Base-by-base conservation (phyloP, 2,329 filamentous ascomycete species). In the Dothideomycetes sp. region DNA sequence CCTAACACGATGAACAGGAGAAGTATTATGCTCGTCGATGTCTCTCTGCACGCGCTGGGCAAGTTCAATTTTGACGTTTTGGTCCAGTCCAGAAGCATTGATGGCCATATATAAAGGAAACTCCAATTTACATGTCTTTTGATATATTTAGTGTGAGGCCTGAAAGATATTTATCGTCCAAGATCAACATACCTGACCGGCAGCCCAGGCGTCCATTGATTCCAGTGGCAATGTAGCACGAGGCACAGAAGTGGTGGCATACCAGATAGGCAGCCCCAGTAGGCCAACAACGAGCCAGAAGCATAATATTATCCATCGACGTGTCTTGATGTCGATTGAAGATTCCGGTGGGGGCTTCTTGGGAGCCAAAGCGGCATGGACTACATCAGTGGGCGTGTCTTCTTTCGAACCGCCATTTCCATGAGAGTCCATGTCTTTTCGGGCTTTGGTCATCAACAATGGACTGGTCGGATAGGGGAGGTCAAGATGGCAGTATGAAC, bases 191-290 rank as follows among this genome's bases (percentile, higher is more conserved):
- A 93, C 88, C 73, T 83, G 85, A 49, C 87, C 87, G 55, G 93
- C 84, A 8, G 86, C 84, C 89, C 91, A 96, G 47, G 82, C 75
- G 51, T 83, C 75, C 91, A 98, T 98, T 41, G 80, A 74, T 56
- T 82, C 74, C 50, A 95, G 62, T 4, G 91, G 91, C 51, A 98
- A 67, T 31, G 79, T 73, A 10, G 89, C 88, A 41, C 91, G 77
- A 61, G 94, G 88, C 41, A 96, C 94, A 0, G 84, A 82, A 4
- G 91, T 98, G 1, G 91, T 96, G 60, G 79, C 80, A 79, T 86
- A 93, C 91, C 91, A 98, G 74, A 94, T 81, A 43, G 91, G 91
- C 49, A 98, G 61, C 3, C 91, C 91, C 5, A 98, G 65, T 20
- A 82, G 73, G 5, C 94, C 59, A 5, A 94, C 84, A 25, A 96